phyloP scores from a whole-genome alignment of 2,329 filamentous ascomycete species.

The Chrysoporthe deuterocubensis region DNA sequence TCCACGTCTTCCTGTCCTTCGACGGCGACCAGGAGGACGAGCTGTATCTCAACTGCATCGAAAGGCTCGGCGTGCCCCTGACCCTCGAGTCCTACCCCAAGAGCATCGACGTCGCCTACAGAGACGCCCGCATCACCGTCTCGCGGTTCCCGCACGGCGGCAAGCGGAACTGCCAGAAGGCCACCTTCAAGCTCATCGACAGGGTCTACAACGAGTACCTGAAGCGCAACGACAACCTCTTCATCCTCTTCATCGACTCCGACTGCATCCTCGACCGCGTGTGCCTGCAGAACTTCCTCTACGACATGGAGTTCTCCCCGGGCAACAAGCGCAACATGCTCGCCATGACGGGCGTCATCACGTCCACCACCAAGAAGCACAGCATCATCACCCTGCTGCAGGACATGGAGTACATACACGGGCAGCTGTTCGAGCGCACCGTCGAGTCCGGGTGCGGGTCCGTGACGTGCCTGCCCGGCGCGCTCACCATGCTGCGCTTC shows the following conservation, averaged over 20 bases:
- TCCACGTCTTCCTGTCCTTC: slow-evolving; percentile 94
- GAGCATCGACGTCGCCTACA: slow-evolving; percentile 89
- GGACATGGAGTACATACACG: slow-evolving; percentile 98
- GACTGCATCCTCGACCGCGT: slow-evolving; percentile 92
- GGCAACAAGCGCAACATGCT: slow-evolving; percentile 92
- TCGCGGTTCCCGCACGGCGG: slow-evolving; percentile 93
- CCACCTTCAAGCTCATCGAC: slow-evolving; percentile 91
- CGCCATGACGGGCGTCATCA: slow-evolving; percentile 97
- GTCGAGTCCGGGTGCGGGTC: slow-evolving; percentile 94
- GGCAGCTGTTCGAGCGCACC: slow-evolving; percentile 92
- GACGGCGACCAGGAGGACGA: slow-evolving; percentile 90
- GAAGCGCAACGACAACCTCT: slow-evolving; percentile 85
- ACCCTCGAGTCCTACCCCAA: slow-evolving; percentile 79
- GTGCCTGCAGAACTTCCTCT: slow-evolving; percentile 96
- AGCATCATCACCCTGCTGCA: slow-evolving; percentile 90
- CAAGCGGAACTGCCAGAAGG: slow-evolving; percentile 92
- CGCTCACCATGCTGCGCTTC: slow-evolving; percentile 93
- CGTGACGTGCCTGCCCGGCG: slow-evolving; percentile 92
- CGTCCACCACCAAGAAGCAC: slow-evolving; percentile 86
- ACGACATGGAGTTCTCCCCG: slow-evolving; percentile 96
- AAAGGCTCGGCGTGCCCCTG: slow-evolving; percentile 80
- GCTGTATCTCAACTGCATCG: slow-evolving; percentile 83
- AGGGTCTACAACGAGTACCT: slow-evolving; percentile 88
- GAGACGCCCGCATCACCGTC: slow-evolving; percentile 81
- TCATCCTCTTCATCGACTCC: slow-evolving; percentile 96